Evolutionary conservation across 2,329 filamentous ascomycete genomes (phyloP).

Genomic region (Teratosphaeriaceae sp.): DNA sequence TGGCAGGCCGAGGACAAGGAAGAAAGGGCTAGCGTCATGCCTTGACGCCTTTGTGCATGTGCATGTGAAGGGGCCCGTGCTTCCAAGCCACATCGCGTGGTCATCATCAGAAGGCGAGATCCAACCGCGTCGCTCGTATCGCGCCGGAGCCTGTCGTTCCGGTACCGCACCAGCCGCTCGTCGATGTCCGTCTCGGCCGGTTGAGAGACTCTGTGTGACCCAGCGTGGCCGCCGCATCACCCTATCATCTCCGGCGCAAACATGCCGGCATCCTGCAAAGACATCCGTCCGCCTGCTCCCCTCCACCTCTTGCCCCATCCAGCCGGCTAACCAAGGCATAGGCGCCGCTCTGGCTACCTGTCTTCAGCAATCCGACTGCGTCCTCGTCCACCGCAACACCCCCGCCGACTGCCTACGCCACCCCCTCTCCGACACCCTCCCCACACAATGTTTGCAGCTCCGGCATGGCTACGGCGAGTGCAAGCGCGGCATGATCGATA

Average conservation of each 20-base stretch:
- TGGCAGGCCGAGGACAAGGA: too few relatives aligned
- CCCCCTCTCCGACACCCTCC: constrained; percentile 74
- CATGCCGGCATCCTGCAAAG: constrained; percentile 96
- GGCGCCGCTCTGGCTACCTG: constrained; percentile 89
- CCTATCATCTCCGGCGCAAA: neutral
- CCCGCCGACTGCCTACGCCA: constrained; percentile 82
- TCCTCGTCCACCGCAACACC: constrained; percentile 82
- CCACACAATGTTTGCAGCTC: constrained; percentile 83
- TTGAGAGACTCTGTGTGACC: too few relatives aligned
- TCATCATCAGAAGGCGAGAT: too few relatives aligned
- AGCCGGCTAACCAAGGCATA: constrained; percentile 36
- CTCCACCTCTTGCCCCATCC: constrained; percentile 4
- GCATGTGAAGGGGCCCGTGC: neutral
- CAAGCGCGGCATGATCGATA: constrained; percentile 93
- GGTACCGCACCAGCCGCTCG: too few relatives aligned
- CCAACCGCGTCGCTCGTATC: too few relatives aligned
- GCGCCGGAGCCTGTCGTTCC: too few relatives aligned
- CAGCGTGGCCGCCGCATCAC: neutral
- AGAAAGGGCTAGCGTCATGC: too few relatives aligned
- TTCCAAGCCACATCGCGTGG: too few relatives aligned
- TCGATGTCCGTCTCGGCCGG: too few relatives aligned
- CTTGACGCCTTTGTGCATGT: too few relatives aligned
- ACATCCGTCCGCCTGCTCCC: constrained; percentile 61
- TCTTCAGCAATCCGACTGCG: constrained; percentile 92
- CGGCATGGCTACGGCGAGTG: constrained; percentile 91